Evolutionary conservation across 2,329 filamentous ascomycete species (phyloP), one percentile per base, ranked within the genome.

Genomic region (Penicillium sp.): DNA sequence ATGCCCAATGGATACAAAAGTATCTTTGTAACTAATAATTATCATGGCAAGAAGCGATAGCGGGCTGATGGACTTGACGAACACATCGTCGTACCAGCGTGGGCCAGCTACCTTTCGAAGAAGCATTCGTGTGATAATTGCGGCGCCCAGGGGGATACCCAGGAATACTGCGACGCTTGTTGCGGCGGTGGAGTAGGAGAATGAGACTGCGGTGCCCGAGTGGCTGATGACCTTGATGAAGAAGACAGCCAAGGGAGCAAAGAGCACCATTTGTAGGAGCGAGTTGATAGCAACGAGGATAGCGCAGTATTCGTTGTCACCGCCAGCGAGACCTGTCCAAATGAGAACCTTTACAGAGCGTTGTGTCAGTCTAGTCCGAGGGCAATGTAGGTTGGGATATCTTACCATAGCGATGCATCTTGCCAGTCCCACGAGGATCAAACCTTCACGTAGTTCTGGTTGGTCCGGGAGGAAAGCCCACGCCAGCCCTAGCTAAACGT

Each of bases 341-440:
- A 96, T 89, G 5, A 90, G 75, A 2, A 87, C 81, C 80, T 82
- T 47, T 36, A 13, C 1, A 5, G 5, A 35, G 13, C 14, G 37
- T 43, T 14, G 36, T 19, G 16, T 43, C 6, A 44, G 31, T 37
- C 7, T 10, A 43, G 18, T 27, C n/a, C 31, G 19, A 11, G 11
- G 0, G 24, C 3, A 22, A 11, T 2, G 27, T 24, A 11, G 16
- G 31, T 6, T 24, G 6, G 14, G 16, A 11, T 33, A 11, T 11
- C 19, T 18, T 72, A 89, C 90, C 92, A 96, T 96, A 35, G 91
- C 92, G 61, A 96, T 96, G 67, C 92, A 96, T 54, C 92, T 81
- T 4, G 90, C 92, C 1, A 96, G 79, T 0, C 92, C 92, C 0
- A 96, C 92, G 5, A 96, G 84, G 36, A 95, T 91, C 2, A 95